Conservation (phyloP, 2,329 filamentous ascomycete species). For the Cladorrhinum sp. region DNA sequence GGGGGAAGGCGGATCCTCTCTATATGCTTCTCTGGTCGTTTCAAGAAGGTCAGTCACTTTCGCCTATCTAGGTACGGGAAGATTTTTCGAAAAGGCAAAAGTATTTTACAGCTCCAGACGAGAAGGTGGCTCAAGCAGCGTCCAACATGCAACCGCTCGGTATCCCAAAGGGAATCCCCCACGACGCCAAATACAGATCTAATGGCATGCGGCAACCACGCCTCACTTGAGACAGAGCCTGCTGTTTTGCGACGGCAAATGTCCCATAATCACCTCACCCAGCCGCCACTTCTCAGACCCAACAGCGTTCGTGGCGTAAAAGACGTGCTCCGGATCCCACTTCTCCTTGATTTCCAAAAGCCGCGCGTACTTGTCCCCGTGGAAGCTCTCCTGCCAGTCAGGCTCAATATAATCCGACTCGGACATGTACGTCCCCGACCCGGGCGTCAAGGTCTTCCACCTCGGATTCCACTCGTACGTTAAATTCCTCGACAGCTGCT, state of each 20-base stretch:
- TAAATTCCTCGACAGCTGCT: conserved; percentile 8
- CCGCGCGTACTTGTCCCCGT: conserved; percentile 22
- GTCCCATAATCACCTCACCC: background rate
- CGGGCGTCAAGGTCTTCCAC: conserved; percentile 20
- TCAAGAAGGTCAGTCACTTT: no score
- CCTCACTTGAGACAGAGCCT: no score
- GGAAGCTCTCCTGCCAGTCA: conserved; percentile 21
- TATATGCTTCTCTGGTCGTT: no score
- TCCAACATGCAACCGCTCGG: no score
- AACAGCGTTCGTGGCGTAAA: conserved; percentile 26
- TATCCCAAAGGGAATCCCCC: no score
- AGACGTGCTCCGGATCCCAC: conserved; percentile 24
- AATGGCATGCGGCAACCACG: no score
- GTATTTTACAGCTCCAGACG: no score
- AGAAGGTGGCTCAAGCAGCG: no score
- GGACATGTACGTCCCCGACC: conserved; percentile 20
- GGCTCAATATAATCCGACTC: conserved; percentile 26
- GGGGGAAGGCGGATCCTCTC: no score
- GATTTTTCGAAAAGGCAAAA: no score
- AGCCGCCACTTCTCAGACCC: conserved; percentile 25
- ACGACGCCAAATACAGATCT: no score
- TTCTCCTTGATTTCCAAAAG: conserved; percentile 23
- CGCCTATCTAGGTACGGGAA: no score
- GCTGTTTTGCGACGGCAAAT: background rate
- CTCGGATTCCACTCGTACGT: conserved; percentile 15